Percentiles rank a stretch among this genome's conserved stretches.
Conservation (phyloP, 1,284 basidiomycete species). For the Sanghuangporus sanghuang region DNA sequence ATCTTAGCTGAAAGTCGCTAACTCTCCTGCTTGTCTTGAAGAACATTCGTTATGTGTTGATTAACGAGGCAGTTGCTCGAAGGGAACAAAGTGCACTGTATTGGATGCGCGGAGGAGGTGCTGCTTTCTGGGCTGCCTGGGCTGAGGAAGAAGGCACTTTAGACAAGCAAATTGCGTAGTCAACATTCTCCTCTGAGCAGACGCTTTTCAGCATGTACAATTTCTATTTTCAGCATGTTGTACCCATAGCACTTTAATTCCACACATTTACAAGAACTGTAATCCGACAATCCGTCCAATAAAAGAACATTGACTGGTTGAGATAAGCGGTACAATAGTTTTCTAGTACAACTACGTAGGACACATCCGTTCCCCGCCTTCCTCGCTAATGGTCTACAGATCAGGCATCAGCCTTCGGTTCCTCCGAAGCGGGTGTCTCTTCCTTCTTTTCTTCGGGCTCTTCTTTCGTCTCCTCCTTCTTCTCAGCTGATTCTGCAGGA, state of each 20-base stretch:
- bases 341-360: constrained; percentile 1
- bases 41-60: constrained; percentile 58
- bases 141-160: constrained; percentile 42
- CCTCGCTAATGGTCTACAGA: background rate
- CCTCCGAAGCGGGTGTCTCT: constrained; percentile 26
- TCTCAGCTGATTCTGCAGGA: constrained; percentile 29
- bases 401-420: constrained; percentile 18
- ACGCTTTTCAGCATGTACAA: background rate
- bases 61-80: constrained; percentile 48
- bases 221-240: background rate
- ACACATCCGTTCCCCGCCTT: background rate
- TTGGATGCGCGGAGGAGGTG: constrained; percentile 54
- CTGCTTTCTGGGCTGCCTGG: constrained; percentile 48
- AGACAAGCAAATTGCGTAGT: background rate
- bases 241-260: background rate
- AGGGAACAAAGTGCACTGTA: constrained; percentile 49
- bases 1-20: constrained; percentile 4
- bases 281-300: constrained; percentile 10
- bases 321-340: constrained; percentile 8
- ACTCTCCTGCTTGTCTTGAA: constrained; percentile 24
- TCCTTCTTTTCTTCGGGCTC: constrained; percentile 25
- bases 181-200: background rate
- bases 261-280: background rate
- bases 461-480: constrained; percentile 27
- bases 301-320: background rate